Base-by-base conservation (phyloP, 768 basidiomycete genomes). In the Dioszegia crocea region DNA sequence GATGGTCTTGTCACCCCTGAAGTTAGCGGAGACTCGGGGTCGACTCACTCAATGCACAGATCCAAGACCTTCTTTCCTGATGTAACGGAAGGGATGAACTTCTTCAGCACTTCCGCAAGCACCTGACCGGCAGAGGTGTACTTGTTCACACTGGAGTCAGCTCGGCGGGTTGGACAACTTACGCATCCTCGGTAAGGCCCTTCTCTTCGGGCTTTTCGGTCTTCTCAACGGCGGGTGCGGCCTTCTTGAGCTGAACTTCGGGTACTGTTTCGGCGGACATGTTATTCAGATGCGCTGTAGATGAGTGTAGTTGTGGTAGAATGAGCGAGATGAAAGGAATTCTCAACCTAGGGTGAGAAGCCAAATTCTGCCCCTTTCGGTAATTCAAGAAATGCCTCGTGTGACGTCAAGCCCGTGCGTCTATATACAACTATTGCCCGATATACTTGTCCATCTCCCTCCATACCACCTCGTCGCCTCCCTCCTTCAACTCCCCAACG, bases 101-200 rank as follows among this genome's bases (percentile, higher is more conserved):
- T 88, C 80, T 89, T 89, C 75, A 88, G 84, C 59, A 88, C 90
- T 67, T 84, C 82, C 68, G 88, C 84, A 40, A 89, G 86, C 79
- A 94, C 91, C 67, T 93, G 90, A 57, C 89, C 91, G 21, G 94
- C 91, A n/a, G 85, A 82, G 88, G 94, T 76, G 74, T 80, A 79
- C 68, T 80, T 80, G 68, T 76, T 77, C 50, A 78, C 54, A 46
- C 77, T 78, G 11, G n/a, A 14, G 19, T 27, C 23, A 26, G 30
- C 8, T 23, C 21, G 19, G 16, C 12, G 33, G 31, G 59, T 12
- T n/a, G 5, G 26, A 44, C 11, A 27, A 63, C 76, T 59, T 57
- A 77, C 75, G 63, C 71, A 66, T 77, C 76, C 57, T 75, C 72
- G 45, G 55, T 64, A 47, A 77, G 65, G 33, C 75, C 75, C 65